phyloP scores from a whole-genome alignment of 179 eudicot genomes.

The Silene noctiflora region DNA sequence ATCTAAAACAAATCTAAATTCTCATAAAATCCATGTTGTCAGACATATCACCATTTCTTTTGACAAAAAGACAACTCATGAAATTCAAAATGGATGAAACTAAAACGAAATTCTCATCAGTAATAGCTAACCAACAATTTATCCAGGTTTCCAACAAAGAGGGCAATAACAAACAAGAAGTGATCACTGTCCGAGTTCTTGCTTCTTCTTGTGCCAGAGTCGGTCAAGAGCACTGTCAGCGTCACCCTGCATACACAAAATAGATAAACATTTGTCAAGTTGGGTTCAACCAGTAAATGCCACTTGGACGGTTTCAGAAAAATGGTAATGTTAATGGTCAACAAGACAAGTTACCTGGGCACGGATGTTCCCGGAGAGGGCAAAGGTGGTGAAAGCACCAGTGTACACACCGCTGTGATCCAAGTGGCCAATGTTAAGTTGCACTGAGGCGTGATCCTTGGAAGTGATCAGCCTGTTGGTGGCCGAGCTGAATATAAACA shows the following conservation, averaged over 20 bases:
- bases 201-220: slow-evolving; percentile 60
- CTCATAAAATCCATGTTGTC: slow-evolving; percentile 11
- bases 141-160: neutral
- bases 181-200: slow-evolving; percentile 32
- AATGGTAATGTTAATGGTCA: neutral
- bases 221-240: slow-evolving; percentile 69
- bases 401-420: slow-evolving; percentile 55
- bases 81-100: slow-evolving; percentile 6
- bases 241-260: slow-evolving; percentile 40
- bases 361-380: slow-evolving; percentile 61
- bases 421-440: slow-evolving; percentile 53
- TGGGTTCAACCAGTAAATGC: neutral
- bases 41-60: neutral
- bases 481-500: slow-evolving; percentile 41
- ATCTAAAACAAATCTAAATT: neutral
- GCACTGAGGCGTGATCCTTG: slow-evolving; percentile 68
- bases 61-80: slow-evolving; percentile 1
- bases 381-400: slow-evolving; percentile 49
- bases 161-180: neutral
- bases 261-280: neutral
- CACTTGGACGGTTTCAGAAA: neutral
- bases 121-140: neutral
- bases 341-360: slow-evolving; percentile 48
- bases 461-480: slow-evolving; percentile 61
- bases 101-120: neutral